Evolutionary conservation across 2,329 filamentous ascomycete species (phyloP).

Genomic region (Venturia pyrina): DNA sequence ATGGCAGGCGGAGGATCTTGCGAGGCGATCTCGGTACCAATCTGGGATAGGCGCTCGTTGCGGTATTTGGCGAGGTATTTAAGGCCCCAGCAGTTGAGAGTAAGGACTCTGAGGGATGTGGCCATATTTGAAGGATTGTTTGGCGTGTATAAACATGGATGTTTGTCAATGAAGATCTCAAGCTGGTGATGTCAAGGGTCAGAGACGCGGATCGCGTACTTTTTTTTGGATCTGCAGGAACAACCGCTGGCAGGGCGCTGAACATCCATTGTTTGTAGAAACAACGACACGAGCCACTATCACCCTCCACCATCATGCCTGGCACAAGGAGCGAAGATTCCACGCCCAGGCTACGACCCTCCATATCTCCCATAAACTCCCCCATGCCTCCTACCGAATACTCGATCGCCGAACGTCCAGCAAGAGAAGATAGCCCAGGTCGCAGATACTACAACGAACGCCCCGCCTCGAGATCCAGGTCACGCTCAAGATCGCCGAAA

Average conservation of each 20-base stretch:
- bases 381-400: constrained; percentile 6
- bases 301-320: neutral
- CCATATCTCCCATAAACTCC: neutral
- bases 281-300: neutral
- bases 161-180: neutral
- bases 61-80: constrained; percentile 76
- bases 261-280: neutral
- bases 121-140: constrained; percentile 13
- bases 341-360: neutral
- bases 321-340: neutral
- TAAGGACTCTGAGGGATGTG: constrained; percentile 59
- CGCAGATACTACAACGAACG: neutral
- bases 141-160: neutral
- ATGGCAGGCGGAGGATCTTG: constrained; percentile 65
- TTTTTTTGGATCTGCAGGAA: neutral
- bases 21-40: constrained; percentile 67
- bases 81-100: constrained; percentile 95
- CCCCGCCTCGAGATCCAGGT: constrained; percentile 1
- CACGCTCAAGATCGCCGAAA: constrained; percentile 7
- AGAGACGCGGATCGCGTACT: neutral
- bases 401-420: constrained; percentile 6
- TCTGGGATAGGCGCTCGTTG: constrained; percentile 67
- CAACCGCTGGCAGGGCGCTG: neutral
- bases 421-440: neutral
- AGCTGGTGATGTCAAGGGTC: constrained; percentile 5